phyloP scores from a whole-genome alignment of 2,329 filamentous ascomycete genomes.

The Verticillium zaregamsianum region DNA sequence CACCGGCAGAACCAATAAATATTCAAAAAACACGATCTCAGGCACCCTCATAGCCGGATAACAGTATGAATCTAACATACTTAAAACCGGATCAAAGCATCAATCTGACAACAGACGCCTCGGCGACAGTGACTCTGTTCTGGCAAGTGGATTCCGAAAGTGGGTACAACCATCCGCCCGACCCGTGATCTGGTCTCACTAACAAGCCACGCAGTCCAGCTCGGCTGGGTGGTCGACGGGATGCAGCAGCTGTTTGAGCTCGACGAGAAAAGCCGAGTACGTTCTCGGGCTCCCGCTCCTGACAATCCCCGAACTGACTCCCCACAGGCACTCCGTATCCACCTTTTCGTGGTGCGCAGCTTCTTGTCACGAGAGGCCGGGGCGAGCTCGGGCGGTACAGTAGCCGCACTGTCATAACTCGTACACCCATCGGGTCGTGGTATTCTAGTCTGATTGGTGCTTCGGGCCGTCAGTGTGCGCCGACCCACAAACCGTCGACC shows the following conservation, averaged over 20 bases:
- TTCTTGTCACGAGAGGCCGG: not conserved
- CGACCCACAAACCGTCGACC: not conserved
- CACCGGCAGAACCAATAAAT: too few relatives aligned
- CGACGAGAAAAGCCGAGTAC: not conserved
- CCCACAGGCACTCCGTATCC: not conserved
- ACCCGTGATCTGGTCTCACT: not conserved
- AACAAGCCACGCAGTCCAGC: not conserved
- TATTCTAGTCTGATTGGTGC: not conserved
- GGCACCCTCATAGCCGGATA: too few relatives aligned
- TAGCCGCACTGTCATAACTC: not conserved
- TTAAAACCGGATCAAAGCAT: too few relatives aligned
- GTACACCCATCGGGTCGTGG: not conserved
- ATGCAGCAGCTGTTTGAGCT: not conserved
- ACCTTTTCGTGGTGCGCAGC: not conserved
- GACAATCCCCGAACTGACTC: not conserved
- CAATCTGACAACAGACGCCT: too few relatives aligned
- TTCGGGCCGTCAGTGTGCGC: not conserved
- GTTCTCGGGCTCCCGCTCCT: not conserved
- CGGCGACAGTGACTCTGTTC: not conserved
- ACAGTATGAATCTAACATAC: too few relatives aligned
- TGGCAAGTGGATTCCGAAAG: constrained; percentile 1
- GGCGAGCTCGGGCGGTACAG: not conserved
- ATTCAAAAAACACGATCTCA: too few relatives aligned
- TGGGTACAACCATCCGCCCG: not conserved
- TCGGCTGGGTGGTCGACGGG: not conserved